Conservation (phyloP, 2,329 filamentous ascomycete species). For the Lizonia empirigonia region DNA sequence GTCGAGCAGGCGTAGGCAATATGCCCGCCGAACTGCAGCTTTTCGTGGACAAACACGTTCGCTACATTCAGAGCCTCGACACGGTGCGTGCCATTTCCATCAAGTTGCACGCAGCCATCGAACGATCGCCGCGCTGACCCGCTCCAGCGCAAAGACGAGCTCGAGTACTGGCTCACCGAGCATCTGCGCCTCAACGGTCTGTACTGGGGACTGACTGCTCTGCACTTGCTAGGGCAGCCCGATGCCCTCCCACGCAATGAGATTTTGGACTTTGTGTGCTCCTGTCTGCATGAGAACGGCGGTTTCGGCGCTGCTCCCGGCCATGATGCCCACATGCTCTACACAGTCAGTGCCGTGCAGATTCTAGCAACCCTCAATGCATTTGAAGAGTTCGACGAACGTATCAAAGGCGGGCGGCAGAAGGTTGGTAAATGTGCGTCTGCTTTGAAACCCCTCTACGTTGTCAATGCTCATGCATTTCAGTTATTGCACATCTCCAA, state of each 20-base stretch:
- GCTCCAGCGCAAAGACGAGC: constrained; percentile 80
- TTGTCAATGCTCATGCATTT: constrained; percentile 30
- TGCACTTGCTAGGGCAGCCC: constrained; percentile 82
- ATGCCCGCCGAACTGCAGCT: constrained; percentile 58
- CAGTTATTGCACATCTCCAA: constrained; percentile 82
- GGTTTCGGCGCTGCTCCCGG: constrained; percentile 93
- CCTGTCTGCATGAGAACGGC: constrained; percentile 86
- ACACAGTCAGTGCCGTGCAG: constrained; percentile 93
- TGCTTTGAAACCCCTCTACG: constrained; percentile 11
- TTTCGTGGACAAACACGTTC: constrained; percentile 73
- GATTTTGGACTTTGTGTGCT: constrained; percentile 90
- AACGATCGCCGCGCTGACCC: constrained; percentile 45
- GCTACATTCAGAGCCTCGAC: constrained; percentile 91
- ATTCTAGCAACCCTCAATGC: constrained; percentile 87
- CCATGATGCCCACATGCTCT: constrained; percentile 95
- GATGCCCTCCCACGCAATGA: constrained; percentile 80
- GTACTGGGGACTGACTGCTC: constrained; percentile 92
- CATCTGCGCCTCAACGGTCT: constrained; percentile 93
- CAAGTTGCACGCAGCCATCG: constrained; percentile 24
- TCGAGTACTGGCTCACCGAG: constrained; percentile 98
- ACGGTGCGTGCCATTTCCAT: constrained; percentile 62
- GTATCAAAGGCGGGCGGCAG: constrained; percentile 68
- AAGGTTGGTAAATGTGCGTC: constrained; percentile 80
- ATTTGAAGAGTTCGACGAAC: constrained; percentile 77
- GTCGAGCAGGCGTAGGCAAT: constrained; percentile 52